Percentiles rank a stretch among this genome's conserved stretches.
Conservation (phyloP, 495 filamentous ascomycete genomes). For the Neurospora sp. region DNA sequence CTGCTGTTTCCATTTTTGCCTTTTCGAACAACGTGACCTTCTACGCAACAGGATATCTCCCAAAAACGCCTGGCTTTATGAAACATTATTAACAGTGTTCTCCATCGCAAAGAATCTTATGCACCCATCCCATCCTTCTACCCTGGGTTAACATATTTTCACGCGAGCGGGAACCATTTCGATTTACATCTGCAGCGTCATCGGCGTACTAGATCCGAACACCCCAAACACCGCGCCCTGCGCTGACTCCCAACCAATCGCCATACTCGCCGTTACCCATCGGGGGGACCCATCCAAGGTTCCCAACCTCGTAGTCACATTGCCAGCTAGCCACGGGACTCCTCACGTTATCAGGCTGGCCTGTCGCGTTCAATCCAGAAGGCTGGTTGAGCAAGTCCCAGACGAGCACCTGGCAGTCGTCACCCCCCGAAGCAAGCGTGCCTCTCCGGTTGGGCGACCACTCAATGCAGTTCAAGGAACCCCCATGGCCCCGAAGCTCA, state of each 20-base stretch:
- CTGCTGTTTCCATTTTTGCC: neutral
- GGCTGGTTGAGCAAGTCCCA: conserved; percentile 81
- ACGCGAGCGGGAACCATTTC: neutral
- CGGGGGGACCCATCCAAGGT: conserved; percentile 88
- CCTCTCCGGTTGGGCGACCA: conserved; percentile 87
- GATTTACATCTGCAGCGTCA: neutral
- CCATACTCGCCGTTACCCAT: conserved; percentile 60
- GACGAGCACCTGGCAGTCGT: conserved; percentile 81
- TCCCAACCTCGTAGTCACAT: conserved; percentile 93
- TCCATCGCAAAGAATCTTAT: neutral
- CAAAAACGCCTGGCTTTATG: neutral
- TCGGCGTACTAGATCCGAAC: conserved; percentile 11
- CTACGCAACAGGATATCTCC: neutral
- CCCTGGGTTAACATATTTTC: neutral
- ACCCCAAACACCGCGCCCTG: conserved; percentile 85
- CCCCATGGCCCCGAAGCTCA: conserved; percentile 85
- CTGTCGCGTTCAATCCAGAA: conserved; percentile 29
- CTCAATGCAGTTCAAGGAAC: conserved; percentile 82
- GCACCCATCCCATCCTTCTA: neutral
- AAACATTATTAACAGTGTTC: neutral
- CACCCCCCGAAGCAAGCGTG: conserved; percentile 81
- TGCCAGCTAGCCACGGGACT: conserved; percentile 79
- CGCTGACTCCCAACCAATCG: conserved; percentile 92
- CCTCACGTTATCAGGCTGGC: conserved; percentile 45
- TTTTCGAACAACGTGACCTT: neutral